Evolutionary conservation across 495 filamentous ascomycete species (phyloP).

Genomic region (Hyaloscypha hepaticicola): DNA sequence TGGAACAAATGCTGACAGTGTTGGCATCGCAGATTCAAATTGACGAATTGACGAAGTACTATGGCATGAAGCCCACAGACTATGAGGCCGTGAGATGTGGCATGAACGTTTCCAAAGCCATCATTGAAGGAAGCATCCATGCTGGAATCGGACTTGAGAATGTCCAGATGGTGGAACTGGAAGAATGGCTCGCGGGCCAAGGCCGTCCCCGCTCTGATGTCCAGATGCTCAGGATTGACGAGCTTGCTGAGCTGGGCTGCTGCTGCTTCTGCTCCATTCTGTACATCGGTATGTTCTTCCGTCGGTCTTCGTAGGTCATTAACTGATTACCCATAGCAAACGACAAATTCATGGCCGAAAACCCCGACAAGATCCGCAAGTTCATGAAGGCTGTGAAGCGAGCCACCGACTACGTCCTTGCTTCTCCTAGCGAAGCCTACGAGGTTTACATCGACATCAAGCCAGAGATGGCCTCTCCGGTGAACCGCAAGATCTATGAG

Average conservation of each 20-base stretch:
- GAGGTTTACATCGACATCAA: constrained; percentile 66
- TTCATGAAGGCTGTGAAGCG: constrained; percentile 66
- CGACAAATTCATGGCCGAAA: constrained; percentile 59
- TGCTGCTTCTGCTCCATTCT: constrained; percentile 76
- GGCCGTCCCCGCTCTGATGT: constrained; percentile 60
- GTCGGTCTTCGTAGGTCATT: too few species aligned
- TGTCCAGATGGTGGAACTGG: constrained; percentile 72
- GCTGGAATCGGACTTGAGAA: constrained; percentile 72
- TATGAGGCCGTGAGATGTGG: constrained; percentile 68
- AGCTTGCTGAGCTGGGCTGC: constrained; percentile 69
- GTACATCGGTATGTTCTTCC: constrained; percentile 52
- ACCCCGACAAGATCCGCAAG: constrained; percentile 55
- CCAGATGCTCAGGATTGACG: constrained; percentile 72
- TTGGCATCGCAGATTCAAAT: constrained; percentile 57
- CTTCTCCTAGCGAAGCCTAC: constrained; percentile 55
- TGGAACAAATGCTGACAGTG: too few species aligned
- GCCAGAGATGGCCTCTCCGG: constrained; percentile 60
- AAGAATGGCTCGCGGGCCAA: constrained; percentile 63
- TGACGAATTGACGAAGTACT: constrained; percentile 70
- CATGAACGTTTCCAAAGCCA: constrained; percentile 63
- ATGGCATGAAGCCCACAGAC: constrained; percentile 66
- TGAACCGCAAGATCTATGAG: constrained; percentile 73
- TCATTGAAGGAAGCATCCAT: constrained; percentile 64
- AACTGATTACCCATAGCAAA: constrained; percentile 41
- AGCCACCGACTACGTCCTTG: constrained; percentile 64